Base-by-base conservation (phyloP, 768 basidiomycete species). In the Boletales sp. region DNA sequence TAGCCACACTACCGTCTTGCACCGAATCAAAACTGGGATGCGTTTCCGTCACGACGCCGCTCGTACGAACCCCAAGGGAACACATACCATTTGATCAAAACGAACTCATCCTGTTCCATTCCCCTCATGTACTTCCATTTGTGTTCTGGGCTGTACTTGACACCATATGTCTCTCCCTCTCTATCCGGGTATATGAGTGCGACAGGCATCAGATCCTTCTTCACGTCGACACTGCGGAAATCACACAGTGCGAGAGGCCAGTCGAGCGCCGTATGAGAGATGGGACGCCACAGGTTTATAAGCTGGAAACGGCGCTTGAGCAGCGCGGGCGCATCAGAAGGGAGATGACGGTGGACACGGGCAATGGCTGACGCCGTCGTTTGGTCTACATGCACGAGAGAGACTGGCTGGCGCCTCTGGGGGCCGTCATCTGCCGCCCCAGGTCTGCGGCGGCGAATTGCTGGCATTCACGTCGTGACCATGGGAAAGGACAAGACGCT, bases 221-320 rank as follows among this genome's bases (percentile, higher is more conserved):
- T 51, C 1, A 51, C 43, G 52, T 78, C 67, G 7, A 79, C 62
- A 47, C 67, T 73, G 12, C 72, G 67, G 57, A 64, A 78, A 62
- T 81, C 80, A 56, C 76, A 76, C 0, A 77, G 64, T 12, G 73
- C 71, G 36, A 81, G 70, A 5, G 77, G 78, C 66, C 70, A 76
- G 50, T 79, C 80, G n/a, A 61, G 58, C 4, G 76, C 77, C 2
- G 69, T 53, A 50, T 74, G 63, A 14, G 66, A 57, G 57, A 80
- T 77, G 1, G 79, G 79, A 18, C 79, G 71, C 80, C 80, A 81
- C 49, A 81, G 61, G 60, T 79, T 80, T 53, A 80, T 71, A 53
- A 80, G 74, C 56, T 80, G 77, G 63, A 76, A 79, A 50, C 78
- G 75, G 19, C 67, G 61, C 51, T 70, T 60, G 32, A 78, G 68